A percentile compares a stretch with the other conserved stretches of the same genome.
Conservation (phyloP, 2,329 filamentous ascomycete genomes). For the Fusarium pseudonygamai region DNA sequence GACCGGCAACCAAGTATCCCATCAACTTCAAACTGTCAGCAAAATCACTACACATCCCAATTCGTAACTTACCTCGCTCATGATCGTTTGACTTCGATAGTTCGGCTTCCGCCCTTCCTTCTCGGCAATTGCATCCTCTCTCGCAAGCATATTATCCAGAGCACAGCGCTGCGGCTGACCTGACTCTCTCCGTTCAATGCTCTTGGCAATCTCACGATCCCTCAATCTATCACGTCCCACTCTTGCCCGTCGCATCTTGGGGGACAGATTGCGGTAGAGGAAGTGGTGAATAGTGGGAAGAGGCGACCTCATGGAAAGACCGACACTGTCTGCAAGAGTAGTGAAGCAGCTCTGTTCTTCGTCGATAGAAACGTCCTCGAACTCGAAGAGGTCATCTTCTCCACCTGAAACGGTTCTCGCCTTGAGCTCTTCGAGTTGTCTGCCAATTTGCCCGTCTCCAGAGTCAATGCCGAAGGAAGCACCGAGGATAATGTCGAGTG, state of each 20-base stretch:
- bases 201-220: constrained; percentile 28
- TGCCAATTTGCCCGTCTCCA: neutral
- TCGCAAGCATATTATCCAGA: constrained; percentile 45
- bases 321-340: constrained; percentile 14
- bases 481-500: constrained; percentile 46
- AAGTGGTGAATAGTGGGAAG: constrained; percentile 12
- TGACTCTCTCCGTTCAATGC: neutral
- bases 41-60: no score
- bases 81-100: constrained; percentile 45
- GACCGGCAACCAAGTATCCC: constrained; percentile 41
- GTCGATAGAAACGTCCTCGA: constrained; percentile 4
- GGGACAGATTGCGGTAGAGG: constrained; percentile 15
- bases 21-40: constrained; percentile 21
- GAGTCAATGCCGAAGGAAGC: constrained; percentile 43
- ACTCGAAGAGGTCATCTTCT: constrained; percentile 20
- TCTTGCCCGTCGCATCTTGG: constrained; percentile 12
- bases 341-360: constrained; percentile 15
- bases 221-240: neutral
- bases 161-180: constrained; percentile 26
- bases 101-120: constrained; percentile 44
- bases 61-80: constrained; percentile 43
- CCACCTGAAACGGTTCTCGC: neutral
- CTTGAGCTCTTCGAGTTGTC: constrained; percentile 15
- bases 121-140: constrained; percentile 44
- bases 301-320: constrained; percentile 8